Evolutionary conservation across 352 stramenopile species (phyloP).

Genomic region (Globisporangium barbulae): DNA sequence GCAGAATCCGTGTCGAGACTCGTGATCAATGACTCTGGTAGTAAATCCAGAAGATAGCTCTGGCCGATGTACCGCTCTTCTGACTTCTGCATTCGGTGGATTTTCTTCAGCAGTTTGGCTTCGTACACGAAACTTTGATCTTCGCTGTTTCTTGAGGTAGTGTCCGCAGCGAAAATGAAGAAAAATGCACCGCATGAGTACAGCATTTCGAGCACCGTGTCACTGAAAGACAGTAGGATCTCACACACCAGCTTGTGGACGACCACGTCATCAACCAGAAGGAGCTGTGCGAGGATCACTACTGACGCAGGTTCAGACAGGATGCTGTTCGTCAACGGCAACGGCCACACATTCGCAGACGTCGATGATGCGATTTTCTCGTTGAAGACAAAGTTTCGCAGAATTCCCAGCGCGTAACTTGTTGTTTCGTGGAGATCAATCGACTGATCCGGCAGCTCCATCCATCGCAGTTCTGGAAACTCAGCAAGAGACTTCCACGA

Average conservation of each 20-base stretch:
- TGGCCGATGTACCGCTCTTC: constrained; percentile 42
- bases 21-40: constrained; percentile 69
- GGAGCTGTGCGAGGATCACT: constrained; percentile 55
- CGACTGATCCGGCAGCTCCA: constrained; percentile 67
- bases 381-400: constrained; percentile 65
- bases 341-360: constrained; percentile 43
- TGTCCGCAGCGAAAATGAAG: constrained; percentile 57
- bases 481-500: constrained; percentile 60
- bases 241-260: constrained; percentile 55
- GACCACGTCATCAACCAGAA: constrained; percentile 55
- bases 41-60: constrained; percentile 66
- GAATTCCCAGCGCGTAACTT: constrained; percentile 43
- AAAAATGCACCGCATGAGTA: constrained; percentile 67
- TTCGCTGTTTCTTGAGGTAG: constrained; percentile 22
- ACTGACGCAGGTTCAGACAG: constrained; percentile 46
- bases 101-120: constrained; percentile 52
- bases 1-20: constrained; percentile 63
- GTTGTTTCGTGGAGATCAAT: constrained; percentile 44
- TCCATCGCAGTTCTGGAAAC: constrained; percentile 75
- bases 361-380: constrained; percentile 28
- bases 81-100: constrained; percentile 60
- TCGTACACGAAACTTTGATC: constrained; percentile 50
- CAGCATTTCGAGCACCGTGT: constrained; percentile 44
- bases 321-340: constrained; percentile 54
- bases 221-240: constrained; percentile 54